Percentiles rank a stretch among this genome's conserved stretches.
Evolutionary conservation across 2,329 filamentous ascomycete genomes (phyloP).

Genomic region (Cercospora sp.): DNA sequence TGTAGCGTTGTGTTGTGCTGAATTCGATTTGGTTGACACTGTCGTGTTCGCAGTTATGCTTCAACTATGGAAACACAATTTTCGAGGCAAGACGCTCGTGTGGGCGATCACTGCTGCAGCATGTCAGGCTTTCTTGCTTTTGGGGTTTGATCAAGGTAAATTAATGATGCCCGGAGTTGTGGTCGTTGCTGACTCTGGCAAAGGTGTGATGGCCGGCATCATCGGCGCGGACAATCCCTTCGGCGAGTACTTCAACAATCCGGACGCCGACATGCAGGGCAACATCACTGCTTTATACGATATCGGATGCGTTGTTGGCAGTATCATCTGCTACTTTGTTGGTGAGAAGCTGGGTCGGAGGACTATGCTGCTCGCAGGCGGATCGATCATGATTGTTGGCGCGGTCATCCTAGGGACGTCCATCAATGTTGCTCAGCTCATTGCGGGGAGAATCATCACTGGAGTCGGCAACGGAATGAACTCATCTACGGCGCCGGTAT

Average conservation of each 20-base stretch:
- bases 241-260: constrained; percentile 8
- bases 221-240: constrained; percentile 10
- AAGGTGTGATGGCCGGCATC: constrained; percentile 17
- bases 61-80: constrained; percentile 6
- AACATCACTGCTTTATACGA: constrained; percentile 56
- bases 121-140: constrained; percentile 11
- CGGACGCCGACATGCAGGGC: constrained; percentile 42
- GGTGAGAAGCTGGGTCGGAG: constrained; percentile 48
- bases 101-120: constrained; percentile 6
- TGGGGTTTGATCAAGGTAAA: not conserved
- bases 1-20: not conserved
- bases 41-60: not conserved
- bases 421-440: constrained; percentile 50
- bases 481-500: constrained; percentile 54
- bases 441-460: constrained; percentile 54
- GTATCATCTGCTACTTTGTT: constrained; percentile 41
- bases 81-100: constrained; percentile 8
- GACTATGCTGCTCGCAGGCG: constrained; percentile 46
- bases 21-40: not conserved
- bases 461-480: constrained; percentile 59
- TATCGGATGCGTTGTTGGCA: constrained; percentile 50
- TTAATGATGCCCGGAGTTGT: not conserved
- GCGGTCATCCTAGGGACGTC: constrained; percentile 42
- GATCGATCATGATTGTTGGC: constrained; percentile 46
- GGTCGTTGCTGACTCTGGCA: not conserved